phyloP scores from a whole-genome alignment of 306 rosid genomes.

The Cicer pinnatifidum region DNA sequence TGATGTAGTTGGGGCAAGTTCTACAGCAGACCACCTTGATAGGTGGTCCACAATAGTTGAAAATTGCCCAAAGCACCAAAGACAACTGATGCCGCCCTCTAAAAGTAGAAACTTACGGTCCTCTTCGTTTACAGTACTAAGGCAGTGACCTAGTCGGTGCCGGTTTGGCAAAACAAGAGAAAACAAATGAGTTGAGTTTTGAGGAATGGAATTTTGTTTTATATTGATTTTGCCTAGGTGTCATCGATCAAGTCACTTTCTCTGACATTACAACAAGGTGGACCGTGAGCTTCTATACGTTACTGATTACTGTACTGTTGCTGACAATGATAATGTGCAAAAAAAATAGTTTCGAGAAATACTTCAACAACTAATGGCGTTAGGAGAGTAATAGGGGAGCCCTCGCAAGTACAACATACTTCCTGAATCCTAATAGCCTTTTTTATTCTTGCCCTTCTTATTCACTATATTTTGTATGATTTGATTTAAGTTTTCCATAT shows the following conservation, averaged over 20 bases:
- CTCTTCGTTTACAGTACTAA: neutral
- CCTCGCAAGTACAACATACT: slow-evolving; percentile 19
- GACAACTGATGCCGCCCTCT: neutral
- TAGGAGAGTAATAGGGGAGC: neutral
- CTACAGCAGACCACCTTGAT: neutral
- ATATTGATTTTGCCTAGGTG: neutral
- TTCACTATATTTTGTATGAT: slow-evolving; percentile 21
- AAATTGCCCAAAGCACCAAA: neutral
- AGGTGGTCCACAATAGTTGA: neutral
- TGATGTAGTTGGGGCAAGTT: slow-evolving; percentile 29
- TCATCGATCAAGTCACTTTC: neutral
- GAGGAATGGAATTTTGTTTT: neutral
- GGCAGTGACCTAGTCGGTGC: neutral
- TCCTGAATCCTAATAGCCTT: slow-evolving; percentile 28
- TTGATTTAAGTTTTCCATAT: slow-evolving; percentile 25
- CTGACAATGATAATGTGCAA: slow-evolving; percentile 24
- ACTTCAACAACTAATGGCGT: slow-evolving; percentile 14
- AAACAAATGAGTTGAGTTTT: neutral
- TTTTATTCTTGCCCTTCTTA: neutral
- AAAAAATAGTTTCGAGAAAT: slow-evolving; percentile 36
- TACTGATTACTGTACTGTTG: slow-evolving; percentile 36
- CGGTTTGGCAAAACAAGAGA: neutral
- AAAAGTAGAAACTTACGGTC: neutral
- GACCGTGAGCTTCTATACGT: neutral
- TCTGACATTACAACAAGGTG: slow-evolving; percentile 3